Percentiles rank a stretch among this genome's conserved stretches.
phyloP scores from a whole-genome alignment of 148 eudicot genomes.

The Chenopodium quinoa region DNA sequence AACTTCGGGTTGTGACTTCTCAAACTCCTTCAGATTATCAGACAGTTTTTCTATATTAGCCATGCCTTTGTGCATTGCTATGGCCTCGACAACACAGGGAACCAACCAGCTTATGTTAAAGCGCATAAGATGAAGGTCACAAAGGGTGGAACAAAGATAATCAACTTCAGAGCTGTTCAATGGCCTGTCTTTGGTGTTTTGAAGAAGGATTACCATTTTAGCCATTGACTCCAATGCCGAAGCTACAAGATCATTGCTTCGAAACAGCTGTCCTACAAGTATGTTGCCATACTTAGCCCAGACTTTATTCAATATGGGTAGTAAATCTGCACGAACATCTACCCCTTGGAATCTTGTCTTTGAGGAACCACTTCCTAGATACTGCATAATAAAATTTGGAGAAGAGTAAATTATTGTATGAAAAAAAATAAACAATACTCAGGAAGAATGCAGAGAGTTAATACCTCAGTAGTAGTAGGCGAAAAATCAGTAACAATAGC shows the following conservation, averaged over 20 bases:
- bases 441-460: neutral
- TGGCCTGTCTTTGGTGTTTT: neutral
- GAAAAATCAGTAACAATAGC: too few relatives aligned
- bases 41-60: neutral
- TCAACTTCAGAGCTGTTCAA: slow-evolving; percentile 3
- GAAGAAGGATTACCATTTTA: neutral
- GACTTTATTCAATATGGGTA: slow-evolving; percentile 17
- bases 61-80: slow-evolving; percentile 1
- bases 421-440: neutral
- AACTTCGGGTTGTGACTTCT: neutral
- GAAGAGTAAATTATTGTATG: neutral
- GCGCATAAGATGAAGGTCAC: neutral
- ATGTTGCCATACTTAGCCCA: slow-evolving; percentile 24
- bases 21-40: neutral
- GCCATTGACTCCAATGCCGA: slow-evolving; percentile 11
- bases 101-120: slow-evolving; percentile 25
- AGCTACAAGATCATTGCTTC: slow-evolving; percentile 3
- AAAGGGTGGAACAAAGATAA: neutral
- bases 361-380: neutral
- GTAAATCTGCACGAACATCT: neutral
- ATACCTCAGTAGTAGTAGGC: neutral
- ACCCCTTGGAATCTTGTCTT: slow-evolving; percentile 7
- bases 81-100: slow-evolving; percentile 10
- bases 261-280: neutral
- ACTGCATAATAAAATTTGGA: neutral